Base-by-base conservation (phyloP, 2,329 filamentous ascomycete genomes). In the Bertia moriformis region DNA sequence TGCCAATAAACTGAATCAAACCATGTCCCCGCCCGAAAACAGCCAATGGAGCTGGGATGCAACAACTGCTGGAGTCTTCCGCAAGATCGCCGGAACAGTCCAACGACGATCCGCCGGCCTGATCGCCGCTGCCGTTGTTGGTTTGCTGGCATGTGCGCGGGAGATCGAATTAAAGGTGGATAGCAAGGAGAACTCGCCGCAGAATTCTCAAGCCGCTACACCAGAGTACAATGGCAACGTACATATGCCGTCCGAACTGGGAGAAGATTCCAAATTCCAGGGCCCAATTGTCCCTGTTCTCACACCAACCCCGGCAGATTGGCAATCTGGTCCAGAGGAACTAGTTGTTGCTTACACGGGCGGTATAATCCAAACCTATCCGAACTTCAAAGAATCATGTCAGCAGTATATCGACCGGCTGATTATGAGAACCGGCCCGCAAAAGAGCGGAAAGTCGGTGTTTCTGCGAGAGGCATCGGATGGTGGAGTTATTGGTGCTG, bases 331-430 rank as follows among this genome's bases (percentile, higher is more conserved):
- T 4, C 56, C 59, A 1, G 67, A 74, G 43, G 78, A 84, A 47
- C 55, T 89, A 19, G 76, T 84, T 1, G 79, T 88, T 17, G 83
- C 83, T 1, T 88, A 85, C 51, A 86, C 83, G 0, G 83, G 83
- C 20, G 80, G 82, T 4, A 86, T 83, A 50, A 88, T 88, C 42
- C 72, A 77, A n/a, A 75, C 83, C 49, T 86, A 86, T 49, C 82
- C 83, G 37, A 70, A 82, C 47, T 87, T 84, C 56, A 63, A 83
- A 32, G 58, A 63, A 35, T 78, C 81, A 48, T 85, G 79, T 45
- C 81, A 87, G 54, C 50, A 58, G 13, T 82, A 82, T 50, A 65
- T 88, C 38, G 75, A 85, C 17, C 32, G 59, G 3, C 53, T 71
- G 13, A 61, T 70, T 15, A 61, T 63, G 58, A 51, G 58, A 22